phyloP scores from a whole-genome alignment of 495 filamentous ascomycete genomes.

The Daldinia vernicosa region DNA sequence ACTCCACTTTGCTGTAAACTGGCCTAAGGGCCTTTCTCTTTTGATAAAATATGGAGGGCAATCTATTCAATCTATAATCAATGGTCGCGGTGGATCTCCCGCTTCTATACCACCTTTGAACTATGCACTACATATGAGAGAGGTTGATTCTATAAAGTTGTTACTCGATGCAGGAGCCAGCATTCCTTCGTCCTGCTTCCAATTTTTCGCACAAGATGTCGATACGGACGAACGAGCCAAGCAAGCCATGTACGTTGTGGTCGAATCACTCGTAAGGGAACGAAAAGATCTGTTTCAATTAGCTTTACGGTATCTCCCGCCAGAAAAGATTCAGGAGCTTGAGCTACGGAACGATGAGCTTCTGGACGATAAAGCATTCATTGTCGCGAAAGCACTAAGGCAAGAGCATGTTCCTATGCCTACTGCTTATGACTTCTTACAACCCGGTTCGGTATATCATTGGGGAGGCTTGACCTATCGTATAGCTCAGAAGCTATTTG shows the following conservation, averaged over 20 bases:
- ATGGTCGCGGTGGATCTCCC: neutral
- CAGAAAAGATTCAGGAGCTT: neutral
- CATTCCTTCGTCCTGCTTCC: neutral
- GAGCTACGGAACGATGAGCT: neutral
- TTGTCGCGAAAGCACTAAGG: constrained; percentile 7
- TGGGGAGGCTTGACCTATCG: neutral
- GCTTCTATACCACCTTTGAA: neutral
- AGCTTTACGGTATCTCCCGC: constrained; percentile 12
- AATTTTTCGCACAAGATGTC: no score
- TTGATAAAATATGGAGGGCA: constrained; percentile 8
- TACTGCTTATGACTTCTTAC: neutral
- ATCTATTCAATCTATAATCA: constrained; percentile 13
- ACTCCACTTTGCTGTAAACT: constrained; percentile 16
- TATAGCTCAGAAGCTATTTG: constrained; percentile 17
- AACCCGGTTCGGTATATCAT: constrained; percentile 12
- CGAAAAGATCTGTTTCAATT: constrained; percentile 10
- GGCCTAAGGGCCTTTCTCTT: constrained; percentile 20
- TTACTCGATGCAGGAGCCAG: constrained; percentile 6
- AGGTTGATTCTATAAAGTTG: neutral
- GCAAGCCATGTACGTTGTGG: neutral
- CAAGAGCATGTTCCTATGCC: neutral
- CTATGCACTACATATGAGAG: neutral
- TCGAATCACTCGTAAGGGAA: neutral
- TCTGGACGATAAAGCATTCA: constrained; percentile 22
- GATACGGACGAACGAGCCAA: neutral